Conservation (phyloP, 345 rosid species). For the Viola odorata region DNA sequence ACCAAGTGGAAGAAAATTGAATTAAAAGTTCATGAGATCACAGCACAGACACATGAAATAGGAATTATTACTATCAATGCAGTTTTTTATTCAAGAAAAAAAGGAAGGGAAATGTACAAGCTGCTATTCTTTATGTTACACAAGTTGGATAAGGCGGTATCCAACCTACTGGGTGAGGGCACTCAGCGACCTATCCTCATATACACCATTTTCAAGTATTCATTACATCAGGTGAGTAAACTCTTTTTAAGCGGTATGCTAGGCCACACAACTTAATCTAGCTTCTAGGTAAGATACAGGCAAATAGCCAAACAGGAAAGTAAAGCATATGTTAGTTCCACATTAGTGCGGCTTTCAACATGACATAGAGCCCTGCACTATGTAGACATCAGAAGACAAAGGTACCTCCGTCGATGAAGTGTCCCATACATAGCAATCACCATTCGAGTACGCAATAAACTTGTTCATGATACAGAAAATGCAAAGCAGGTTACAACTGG, state of each 20-base stretch:
- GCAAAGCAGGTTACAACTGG: slow-evolving; percentile 74
- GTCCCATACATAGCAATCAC: slow-evolving; percentile 91
- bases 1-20: too few species aligned
- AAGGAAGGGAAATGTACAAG: neutral
- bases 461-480: slow-evolving; percentile 91
- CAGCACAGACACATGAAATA: neutral
- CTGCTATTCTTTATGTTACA: neutral
- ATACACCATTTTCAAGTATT: neutral
- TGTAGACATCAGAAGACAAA: neutral
- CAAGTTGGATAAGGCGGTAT: neutral
- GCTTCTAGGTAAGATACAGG: neutral
- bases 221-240: too few species aligned
- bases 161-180: neutral
- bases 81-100: neutral
- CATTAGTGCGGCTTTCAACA: neutral
- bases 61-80: neutral
- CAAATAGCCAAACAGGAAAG: neutral
- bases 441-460: slow-evolving; percentile 75
- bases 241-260: too few species aligned
- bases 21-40: too few species aligned
- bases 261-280: neutral
- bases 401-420: slow-evolving; percentile 79
- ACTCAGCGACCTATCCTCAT: neutral
- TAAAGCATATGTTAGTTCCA: neutral
- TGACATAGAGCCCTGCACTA: neutral